Evolutionary conservation across 805 yeast genomes (phyloP).

Genomic region (Saccharomycopsis schoenii): DNA sequence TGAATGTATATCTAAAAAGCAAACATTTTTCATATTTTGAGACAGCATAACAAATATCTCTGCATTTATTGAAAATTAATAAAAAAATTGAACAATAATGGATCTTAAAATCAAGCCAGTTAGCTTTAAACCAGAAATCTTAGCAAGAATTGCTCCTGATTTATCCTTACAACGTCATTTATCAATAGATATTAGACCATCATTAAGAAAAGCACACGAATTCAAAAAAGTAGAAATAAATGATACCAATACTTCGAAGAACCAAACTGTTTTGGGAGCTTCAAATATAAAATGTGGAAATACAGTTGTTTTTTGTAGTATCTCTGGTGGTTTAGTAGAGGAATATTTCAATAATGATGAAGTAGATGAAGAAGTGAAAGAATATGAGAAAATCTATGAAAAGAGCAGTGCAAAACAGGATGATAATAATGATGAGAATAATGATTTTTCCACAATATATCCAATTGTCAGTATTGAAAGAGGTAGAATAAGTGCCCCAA

Average conservation of each 20-base stretch:
- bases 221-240: conserved; percentile 46
- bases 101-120: conserved; percentile 31
- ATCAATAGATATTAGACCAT: conserved; percentile 67
- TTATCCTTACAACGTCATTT: conserved; percentile 71
- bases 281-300: conserved; percentile 60
- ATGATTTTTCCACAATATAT: conserved; percentile 37
- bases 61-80: too few species aligned
- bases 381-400: conserved; percentile 29
- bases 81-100: not conserved
- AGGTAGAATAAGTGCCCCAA: conserved; percentile 72
- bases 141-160: conserved; percentile 81
- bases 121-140: conserved; percentile 68
- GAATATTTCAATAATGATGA: conserved; percentile 35
- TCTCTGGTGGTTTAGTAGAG: conserved; percentile 59
- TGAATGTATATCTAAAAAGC: too few species aligned
- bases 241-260: not conserved
- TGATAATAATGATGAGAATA: conserved; percentile 21
- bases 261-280: conserved; percentile 43
- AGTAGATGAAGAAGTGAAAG: conserved; percentile 33
- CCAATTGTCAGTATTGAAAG: conserved; percentile 71
- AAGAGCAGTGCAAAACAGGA: conserved; percentile 19
- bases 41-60: too few species aligned
- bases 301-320: conserved; percentile 63
- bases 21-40: too few species aligned
- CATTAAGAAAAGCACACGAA: conserved; percentile 60